A percentile compares a stretch with the other conserved stretches of the same genome.
Evolutionary conservation across 225 moss, liverwort and hornwort genomes (phyloP).

Genomic region (Pleurozium schreberi): DNA sequence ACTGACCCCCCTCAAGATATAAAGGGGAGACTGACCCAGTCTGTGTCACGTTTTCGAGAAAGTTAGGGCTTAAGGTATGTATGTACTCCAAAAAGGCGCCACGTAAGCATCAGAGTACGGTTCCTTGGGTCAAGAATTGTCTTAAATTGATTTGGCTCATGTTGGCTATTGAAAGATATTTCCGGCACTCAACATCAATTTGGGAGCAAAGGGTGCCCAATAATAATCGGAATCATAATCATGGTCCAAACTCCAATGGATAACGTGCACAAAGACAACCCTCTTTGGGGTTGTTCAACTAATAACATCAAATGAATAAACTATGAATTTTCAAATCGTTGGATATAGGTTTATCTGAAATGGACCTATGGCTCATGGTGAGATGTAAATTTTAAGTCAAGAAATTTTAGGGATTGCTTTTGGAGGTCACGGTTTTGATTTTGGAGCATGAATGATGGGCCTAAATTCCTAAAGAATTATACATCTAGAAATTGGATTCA

Average conservation of each 20-base stretch:
- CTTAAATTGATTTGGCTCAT: not conserved
- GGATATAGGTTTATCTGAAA: accelerated
- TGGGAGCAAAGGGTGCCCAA: not conserved
- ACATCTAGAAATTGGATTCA: not conserved
- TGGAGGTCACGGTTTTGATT: not conserved
- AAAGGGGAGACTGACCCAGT: not conserved
- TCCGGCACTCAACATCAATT: not conserved
- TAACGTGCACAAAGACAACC: too few relatives aligned
- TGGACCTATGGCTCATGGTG: too few relatives aligned
- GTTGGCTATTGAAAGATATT: not conserved
- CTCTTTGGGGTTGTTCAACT: not conserved
- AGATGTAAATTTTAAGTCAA: not conserved
- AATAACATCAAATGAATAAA: too few relatives aligned
- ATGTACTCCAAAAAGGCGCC: not conserved
- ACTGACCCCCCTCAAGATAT: too few relatives aligned
- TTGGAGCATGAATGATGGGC: not conserved
- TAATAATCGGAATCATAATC: not conserved
- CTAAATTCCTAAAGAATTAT: not conserved
- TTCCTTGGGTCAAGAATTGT: not conserved
- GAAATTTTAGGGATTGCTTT: too few relatives aligned
- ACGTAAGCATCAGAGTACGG: not conserved
- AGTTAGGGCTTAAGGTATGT: too few relatives aligned
- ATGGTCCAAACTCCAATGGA: not conserved
- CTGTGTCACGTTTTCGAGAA: not conserved
- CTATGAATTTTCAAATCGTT: not conserved